A percentile compares a stretch with the other conserved stretches of the same genome.
Conservation (phyloP, 129 eudicot genomes). For the Flaveria trinervia region DNA sequence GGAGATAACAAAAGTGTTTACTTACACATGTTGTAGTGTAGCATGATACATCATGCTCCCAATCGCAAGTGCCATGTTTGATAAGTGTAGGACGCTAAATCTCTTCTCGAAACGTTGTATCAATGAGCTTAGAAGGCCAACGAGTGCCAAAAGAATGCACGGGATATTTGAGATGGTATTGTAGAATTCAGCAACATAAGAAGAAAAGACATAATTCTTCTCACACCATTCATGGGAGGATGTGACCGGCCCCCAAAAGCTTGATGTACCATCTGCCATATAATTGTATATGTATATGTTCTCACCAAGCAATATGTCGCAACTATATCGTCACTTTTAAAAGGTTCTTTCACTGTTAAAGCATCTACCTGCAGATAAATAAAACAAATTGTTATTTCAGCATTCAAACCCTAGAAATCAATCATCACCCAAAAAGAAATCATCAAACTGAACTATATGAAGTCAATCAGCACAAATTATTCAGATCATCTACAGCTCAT, state of each 20-base stretch:
- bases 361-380: slow-evolving; percentile 29
- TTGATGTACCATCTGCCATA: slow-evolving; percentile 50
- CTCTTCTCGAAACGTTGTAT: slow-evolving; percentile 60
- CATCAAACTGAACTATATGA: too few species aligned
- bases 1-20: background rate
- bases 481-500: too few species aligned
- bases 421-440: background rate
- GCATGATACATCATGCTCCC: slow-evolving; percentile 66
- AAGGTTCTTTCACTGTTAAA: slow-evolving; percentile 13
- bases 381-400: background rate
- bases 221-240: slow-evolving; percentile 64
- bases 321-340: slow-evolving; percentile 30
- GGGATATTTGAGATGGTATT: slow-evolving; percentile 64
- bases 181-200: slow-evolving; percentile 53
- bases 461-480: too few species aligned
- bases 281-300: slow-evolving; percentile 7
- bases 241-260: slow-evolving; percentile 67
- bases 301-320: slow-evolving; percentile 17
- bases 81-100: slow-evolving; percentile 51
- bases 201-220: slow-evolving; percentile 46
- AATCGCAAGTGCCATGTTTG: slow-evolving; percentile 56
- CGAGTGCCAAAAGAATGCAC: slow-evolving; percentile 55
- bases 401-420: slow-evolving; percentile 15
- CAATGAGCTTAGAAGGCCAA: slow-evolving; percentile 51
- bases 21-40: slow-evolving; percentile 57